Evolutionary conservation across 257 asterid genomes (phyloP).

Genomic region (Datura wrightii): DNA sequence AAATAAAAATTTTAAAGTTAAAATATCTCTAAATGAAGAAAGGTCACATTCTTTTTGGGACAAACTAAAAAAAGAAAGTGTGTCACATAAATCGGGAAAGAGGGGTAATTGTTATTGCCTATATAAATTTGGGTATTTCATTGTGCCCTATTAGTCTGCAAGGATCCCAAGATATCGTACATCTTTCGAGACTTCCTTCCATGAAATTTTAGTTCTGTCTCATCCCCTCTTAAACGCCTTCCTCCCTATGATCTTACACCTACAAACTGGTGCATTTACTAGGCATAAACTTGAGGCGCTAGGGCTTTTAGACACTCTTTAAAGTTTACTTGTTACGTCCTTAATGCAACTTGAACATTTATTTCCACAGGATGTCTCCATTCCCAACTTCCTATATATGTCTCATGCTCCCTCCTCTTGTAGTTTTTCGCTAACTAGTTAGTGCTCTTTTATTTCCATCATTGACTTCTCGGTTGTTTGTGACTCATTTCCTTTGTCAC

Average conservation of each 20-base stretch:
- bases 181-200: neutral
- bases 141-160: neutral
- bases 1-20: neutral
- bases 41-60: neutral
- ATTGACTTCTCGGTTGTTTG: neutral
- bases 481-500: neutral
- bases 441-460: neutral
- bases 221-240: neutral
- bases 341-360: neutral
- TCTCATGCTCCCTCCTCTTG: too few species aligned
- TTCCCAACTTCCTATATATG: neutral
- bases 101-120: neutral
- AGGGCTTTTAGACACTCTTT: neutral
- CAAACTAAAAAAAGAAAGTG: neutral
- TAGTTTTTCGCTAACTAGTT: neutral
- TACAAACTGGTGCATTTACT: neutral
- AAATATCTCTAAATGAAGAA: neutral
- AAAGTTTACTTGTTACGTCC: neutral
- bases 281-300: neutral
- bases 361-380: neutral
- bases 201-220: neutral
- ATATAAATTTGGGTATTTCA: neutral
- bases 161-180: neutral
- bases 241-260: neutral
- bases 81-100: neutral